Conservation (phyloP, 2,329 filamentous ascomycete species). For the Ophiostoma australiae region DNA sequence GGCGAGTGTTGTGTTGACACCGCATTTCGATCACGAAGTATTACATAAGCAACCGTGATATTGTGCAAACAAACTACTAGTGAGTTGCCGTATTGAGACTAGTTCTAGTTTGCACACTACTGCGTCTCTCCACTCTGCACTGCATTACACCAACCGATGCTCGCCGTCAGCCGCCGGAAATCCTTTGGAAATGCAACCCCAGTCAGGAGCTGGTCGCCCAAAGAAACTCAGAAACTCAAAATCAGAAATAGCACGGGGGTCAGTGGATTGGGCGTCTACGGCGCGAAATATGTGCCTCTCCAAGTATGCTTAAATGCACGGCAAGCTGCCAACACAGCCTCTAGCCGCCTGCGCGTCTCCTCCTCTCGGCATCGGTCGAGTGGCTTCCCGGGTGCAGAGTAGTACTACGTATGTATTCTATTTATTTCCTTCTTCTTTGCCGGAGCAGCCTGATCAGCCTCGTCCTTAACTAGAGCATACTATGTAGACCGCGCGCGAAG, state of each 20-base stretch:
- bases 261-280: neutral
- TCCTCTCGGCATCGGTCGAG: neutral
- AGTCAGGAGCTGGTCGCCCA: neutral
- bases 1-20: too few relatives aligned
- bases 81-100: neutral
- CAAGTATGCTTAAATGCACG: neutral
- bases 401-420: neutral
- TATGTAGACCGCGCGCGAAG: neutral
- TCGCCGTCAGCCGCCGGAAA: neutral
- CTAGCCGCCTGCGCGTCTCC: neutral
- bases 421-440: neutral
- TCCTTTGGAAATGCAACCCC: neutral
- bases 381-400: neutral
- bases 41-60: neutral
- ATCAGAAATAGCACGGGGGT: neutral
- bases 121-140: neutral
- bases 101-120: neutral
- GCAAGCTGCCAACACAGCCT: neutral
- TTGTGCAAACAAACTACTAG: neutral
- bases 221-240: neutral
- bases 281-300: neutral
- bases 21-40: neutral
- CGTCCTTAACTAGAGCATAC: neutral
- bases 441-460: neutral
- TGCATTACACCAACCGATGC: slow-evolving; percentile 6